Evolutionary conservation across 176 grass and related monocot genomes (phyloP).

Genomic region (Oryza glumipatula): DNA sequence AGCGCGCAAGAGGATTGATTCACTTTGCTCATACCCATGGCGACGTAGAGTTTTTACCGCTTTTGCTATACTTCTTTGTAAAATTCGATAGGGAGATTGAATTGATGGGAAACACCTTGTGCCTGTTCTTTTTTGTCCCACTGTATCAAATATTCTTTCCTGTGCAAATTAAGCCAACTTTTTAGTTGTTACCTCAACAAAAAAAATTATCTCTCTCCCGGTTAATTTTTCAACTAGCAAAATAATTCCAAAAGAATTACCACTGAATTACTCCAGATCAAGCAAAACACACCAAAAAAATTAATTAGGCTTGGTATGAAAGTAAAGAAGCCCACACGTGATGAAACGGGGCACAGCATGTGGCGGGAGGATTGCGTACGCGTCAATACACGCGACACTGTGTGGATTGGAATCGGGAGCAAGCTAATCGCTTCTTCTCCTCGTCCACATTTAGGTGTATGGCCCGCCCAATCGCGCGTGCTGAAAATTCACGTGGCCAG

Average conservation of each 20-base stretch:
- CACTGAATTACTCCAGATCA: too few species aligned
- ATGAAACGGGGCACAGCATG: neutral
- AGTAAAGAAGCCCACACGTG: neutral
- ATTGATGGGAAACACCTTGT: neutral
- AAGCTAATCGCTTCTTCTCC: neutral
- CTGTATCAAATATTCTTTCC: neutral
- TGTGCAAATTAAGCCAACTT: neutral
- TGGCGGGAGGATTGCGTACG: neutral
- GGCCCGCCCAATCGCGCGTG: neutral
- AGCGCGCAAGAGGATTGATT: neutral
- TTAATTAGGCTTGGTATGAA: neutral
- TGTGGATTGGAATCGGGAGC: neutral
- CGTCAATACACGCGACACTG: neutral
- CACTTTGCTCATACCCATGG: neutral
- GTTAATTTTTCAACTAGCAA: too few species aligned
- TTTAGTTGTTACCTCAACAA: too few species aligned
- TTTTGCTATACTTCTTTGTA: neutral
- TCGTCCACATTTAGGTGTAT: neutral
- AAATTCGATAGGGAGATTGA: constrained; percentile 15
- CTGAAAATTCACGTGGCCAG: neutral
- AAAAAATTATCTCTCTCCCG: too few species aligned
- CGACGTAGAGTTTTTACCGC: constrained; percentile 20
- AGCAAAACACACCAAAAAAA: too few species aligned
- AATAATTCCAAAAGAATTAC: neutral
- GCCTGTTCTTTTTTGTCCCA: neutral